Percentiles rank a stretch among this genome's conserved stretches.
Evolutionary conservation across 208 protist species (phyloP).

Genomic region (Trypanosoma scelopori): DNA sequence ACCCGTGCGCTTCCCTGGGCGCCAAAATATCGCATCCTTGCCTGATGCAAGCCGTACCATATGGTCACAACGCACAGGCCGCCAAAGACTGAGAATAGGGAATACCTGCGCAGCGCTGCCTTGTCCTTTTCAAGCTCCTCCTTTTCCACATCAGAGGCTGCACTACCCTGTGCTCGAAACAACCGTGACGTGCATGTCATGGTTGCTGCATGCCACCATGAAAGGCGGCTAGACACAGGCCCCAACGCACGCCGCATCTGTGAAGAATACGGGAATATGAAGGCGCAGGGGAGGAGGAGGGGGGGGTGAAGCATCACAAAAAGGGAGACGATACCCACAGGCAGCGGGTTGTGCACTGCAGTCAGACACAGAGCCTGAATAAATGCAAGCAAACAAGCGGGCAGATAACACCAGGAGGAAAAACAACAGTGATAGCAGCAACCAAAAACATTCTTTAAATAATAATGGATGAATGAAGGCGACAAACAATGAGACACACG

Average conservation of each 20-base stretch:
- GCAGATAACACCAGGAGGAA: slow-evolving; percentile 11
- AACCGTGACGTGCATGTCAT: slow-evolving; percentile 19
- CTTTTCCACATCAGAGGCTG: slow-evolving; percentile 32
- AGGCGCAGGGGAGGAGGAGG: not conserved
- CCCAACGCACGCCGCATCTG: slow-evolving; percentile 4
- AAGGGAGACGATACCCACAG: not conserved
- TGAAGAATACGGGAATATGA: not conserved
- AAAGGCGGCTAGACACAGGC: not conserved
- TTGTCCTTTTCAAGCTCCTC: slow-evolving; percentile 67
- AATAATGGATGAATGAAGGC: no score
- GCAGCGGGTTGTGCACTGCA: no score
- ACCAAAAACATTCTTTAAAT: not conserved
- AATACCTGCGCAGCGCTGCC: slow-evolving; percentile 59
- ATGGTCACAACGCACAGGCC: slow-evolving; percentile 58
- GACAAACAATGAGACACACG: no score
- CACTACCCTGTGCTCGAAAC: slow-evolving; percentile 42
- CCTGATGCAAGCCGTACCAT: slow-evolving; percentile 68
- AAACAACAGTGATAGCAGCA: slow-evolving; percentile 7
- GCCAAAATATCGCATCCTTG: slow-evolving; percentile 83
- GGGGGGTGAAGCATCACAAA: slow-evolving; percentile 1
- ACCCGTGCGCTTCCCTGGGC: slow-evolving; percentile 77
- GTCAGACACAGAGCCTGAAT: no score
- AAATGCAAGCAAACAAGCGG: not conserved
- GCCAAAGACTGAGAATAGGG: slow-evolving; percentile 41
- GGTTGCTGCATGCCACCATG: not conserved